Evolutionary conservation across 2,329 filamentous ascomycete genomes (phyloP).

Genomic region (Penicillium sp.): DNA sequence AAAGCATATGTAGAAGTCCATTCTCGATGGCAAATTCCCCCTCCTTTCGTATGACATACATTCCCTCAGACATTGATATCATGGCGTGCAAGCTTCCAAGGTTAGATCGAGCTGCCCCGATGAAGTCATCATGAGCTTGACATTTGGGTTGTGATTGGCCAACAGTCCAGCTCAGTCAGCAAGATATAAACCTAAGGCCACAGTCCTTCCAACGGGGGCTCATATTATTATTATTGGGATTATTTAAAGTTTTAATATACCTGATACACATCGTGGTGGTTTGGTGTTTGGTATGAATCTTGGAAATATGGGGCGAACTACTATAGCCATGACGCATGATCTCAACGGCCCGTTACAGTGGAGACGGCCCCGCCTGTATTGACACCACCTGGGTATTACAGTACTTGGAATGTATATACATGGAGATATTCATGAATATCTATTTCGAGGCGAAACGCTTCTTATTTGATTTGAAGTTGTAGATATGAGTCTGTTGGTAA

Average conservation of each 20-base stretch:
- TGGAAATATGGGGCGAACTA: neutral
- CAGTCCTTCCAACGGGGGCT: too few relatives aligned
- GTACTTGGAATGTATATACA: too few relatives aligned
- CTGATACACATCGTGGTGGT: neutral
- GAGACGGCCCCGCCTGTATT: neutral
- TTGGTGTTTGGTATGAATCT: neutral
- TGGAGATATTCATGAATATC: too few relatives aligned
- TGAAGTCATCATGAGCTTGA: neutral
- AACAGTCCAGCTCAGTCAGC: neutral
- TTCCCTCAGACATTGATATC: neutral
- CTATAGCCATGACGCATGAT: neutral
- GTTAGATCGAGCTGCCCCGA: neutral
- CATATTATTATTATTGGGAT: neutral
- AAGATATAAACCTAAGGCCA: neutral
- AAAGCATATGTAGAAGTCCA: neutral
- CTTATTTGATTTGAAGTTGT: too few relatives aligned
- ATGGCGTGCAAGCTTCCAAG: neutral
- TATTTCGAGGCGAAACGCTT: too few relatives aligned
- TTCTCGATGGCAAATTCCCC: neutral
- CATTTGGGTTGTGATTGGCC: neutral
- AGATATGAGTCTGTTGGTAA: too few relatives aligned
- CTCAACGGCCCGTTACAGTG: neutral
- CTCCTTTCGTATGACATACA: neutral
- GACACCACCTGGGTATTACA: too few relatives aligned
- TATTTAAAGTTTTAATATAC: neutral